These are phyloP conservation scores for Zymoseptoria ardabiliae DNA, from an alignment of 2,329 filamentous ascomycete species.

Conservation along the genomic window DNA sequence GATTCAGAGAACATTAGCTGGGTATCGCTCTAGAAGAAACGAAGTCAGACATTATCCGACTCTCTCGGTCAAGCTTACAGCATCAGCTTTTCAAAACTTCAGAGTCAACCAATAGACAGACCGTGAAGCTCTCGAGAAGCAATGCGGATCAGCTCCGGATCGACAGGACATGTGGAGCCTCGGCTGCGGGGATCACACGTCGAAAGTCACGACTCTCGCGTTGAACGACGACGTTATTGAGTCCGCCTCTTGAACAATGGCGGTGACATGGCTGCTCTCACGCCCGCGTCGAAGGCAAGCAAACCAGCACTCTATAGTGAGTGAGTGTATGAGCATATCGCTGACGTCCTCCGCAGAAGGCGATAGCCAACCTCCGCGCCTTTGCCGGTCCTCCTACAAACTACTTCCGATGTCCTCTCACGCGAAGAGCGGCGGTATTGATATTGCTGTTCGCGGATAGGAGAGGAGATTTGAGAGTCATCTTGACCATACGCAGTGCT, in stretches of 20 bases:
- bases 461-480: conserved; percentile 64
- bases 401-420: conserved; percentile 50
- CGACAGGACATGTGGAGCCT: not conserved
- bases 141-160: not conserved
- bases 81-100: no score
- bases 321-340: not conserved
- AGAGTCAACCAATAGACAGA: no score
- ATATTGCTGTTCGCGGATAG: conserved; percentile 82
- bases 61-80: no score
- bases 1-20: not conserved
- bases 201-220: not conserved
- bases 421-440: conserved; percentile 74
- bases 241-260: not conserved
- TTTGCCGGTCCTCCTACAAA: conserved; percentile 52
- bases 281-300: conserved; percentile 28
- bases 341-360: conserved; percentile 27
- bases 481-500: conserved; percentile 55
- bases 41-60: not conserved
- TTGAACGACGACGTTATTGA: not conserved
- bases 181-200: not conserved
- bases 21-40: not conserved
- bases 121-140: not conserved
- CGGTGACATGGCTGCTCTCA: conserved; percentile 25
- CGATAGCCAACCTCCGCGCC: conserved; percentile 49
- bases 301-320: not conserved